Base-by-base conservation (phyloP, 257 asterid species). In the Orobanche coerulescens region DNA sequence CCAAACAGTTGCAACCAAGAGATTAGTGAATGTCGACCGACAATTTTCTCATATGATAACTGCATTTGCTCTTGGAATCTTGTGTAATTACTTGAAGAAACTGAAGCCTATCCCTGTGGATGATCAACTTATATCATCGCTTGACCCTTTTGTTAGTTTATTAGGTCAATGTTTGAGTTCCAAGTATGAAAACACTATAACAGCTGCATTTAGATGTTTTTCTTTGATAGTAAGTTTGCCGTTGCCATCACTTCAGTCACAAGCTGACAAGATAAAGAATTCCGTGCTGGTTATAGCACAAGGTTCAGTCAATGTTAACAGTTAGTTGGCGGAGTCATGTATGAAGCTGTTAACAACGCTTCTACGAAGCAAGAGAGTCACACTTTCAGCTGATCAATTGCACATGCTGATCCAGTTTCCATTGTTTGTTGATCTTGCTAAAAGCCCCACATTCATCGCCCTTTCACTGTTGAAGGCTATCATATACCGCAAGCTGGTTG, bases 381-480 rank as follows among this genome's bases (percentile, higher is more conserved):
- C 91, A 16, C 94, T 88, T 56, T 81, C 98, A 10, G 64, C 79
- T 31, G 88, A 82, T 57, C 97, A 92, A 73, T 71, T 92, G 73
- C 84, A 86, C 67, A 78, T 83, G 87, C 67, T 92, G 69, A 77
- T 88, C 69, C 95, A 84, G 40, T 88, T 92, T 70, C 97, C 98
- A 0, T 49, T 92, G 66, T 88, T 92, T 72, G 83, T 88, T 71
- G 98, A 88, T 71, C 79, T 92, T 44, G 90, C 88, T 25, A 86
- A 77, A 51, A 88, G 72, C 73, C 94, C 98, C 9, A 72, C 98
- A 10, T 73, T 71, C 60, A 66, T 80, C 30, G 96, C 94, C 14
- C 97, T 92, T 69, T 82, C 94, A 39, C 82, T 92, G 62, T 51
- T 92, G 74, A 92, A 88, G 71, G 95, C 97, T 31, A 79, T 92